phyloP scores from a whole-genome alignment of 345 rosid genomes.

The Carallia pectinifolia region DNA sequence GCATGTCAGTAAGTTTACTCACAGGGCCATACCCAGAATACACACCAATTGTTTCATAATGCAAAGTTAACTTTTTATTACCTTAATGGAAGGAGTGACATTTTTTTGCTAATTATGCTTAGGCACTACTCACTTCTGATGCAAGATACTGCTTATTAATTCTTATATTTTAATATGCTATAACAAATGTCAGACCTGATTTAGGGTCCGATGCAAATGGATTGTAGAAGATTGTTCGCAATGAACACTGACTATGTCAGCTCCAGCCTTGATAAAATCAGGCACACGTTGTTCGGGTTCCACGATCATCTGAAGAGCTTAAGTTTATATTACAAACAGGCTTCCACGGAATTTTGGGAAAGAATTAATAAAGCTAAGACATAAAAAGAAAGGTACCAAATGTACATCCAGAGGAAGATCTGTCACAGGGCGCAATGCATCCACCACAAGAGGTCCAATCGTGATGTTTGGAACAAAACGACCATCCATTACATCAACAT shows the following conservation, averaged over 20 bases:
- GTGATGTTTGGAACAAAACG: conserved; percentile 98
- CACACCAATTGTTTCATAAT: no score
- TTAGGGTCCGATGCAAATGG: conserved; percentile 83
- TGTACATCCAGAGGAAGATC: conserved; percentile 96
- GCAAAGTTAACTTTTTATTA: neutral
- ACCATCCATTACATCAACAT: conserved; percentile 97
- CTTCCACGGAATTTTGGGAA: neutral
- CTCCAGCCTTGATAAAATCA: conserved; percentile 98
- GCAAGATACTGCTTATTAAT: no score
- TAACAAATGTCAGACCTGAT: conserved; percentile 46
- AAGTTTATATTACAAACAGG: conserved; percentile 16
- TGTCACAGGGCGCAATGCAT: conserved; percentile 85
- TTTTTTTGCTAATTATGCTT: neutral
- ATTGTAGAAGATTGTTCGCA: conserved; percentile 93
- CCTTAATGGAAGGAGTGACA: neutral
- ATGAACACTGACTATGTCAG: conserved; percentile 94
- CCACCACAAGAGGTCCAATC: conserved; percentile 91
- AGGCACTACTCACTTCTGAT: no score
- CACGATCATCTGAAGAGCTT: conserved; percentile 74
- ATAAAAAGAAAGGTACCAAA: conserved; percentile 48
- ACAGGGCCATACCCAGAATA: neutral
- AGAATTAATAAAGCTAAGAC: neutral
- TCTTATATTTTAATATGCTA: neutral
- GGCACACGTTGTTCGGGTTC: conserved; percentile 92
- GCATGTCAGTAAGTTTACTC: conserved; percentile 7